Evolutionary conservation across 768 basidiomycete species (phyloP).

Genomic region (Coprinellus micaceus): DNA sequence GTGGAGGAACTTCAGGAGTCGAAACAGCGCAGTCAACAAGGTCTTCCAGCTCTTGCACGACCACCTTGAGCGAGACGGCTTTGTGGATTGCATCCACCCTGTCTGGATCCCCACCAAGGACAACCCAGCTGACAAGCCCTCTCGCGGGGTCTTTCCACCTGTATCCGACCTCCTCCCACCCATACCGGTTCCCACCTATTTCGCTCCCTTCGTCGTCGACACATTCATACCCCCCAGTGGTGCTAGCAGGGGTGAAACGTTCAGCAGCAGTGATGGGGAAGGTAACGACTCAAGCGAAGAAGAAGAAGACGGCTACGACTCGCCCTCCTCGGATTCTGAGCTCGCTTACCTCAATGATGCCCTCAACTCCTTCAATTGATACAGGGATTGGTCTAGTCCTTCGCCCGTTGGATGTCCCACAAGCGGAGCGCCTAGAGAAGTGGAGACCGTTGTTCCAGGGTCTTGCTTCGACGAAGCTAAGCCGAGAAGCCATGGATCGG

Average conservation of each 20-base stretch:
- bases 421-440: no score
- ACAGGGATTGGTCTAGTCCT: no score
- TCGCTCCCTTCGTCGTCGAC: conserved; percentile 17
- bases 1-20: conserved; percentile 37
- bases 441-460: conserved; percentile 21
- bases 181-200: conserved; percentile 16
- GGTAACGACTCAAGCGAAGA: not conserved
- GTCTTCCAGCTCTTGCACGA: conserved; percentile 25
- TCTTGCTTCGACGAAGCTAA: not conserved
- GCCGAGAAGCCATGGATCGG: conserved; percentile 15
- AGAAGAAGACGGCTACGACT: no score
- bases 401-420: no score
- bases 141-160: conserved; percentile 19
- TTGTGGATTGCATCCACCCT: conserved; percentile 11
- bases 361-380: not conserved
- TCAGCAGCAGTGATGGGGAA: conserved; percentile 21
- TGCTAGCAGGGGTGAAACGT: conserved; percentile 20
- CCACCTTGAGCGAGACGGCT: not conserved
- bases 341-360: not conserved
- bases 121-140: conserved; percentile 28
- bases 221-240: conserved; percentile 24
- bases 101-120: conserved; percentile 17
- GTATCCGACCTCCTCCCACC: conserved; percentile 18
- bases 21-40: conserved; percentile 26
- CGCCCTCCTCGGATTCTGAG: no score